Evolutionary conservation across 2,329 filamentous ascomycete genomes (phyloP), one percentile per base, ranked within the genome.

Genomic region (Sclerotinia spermophila): DNA sequence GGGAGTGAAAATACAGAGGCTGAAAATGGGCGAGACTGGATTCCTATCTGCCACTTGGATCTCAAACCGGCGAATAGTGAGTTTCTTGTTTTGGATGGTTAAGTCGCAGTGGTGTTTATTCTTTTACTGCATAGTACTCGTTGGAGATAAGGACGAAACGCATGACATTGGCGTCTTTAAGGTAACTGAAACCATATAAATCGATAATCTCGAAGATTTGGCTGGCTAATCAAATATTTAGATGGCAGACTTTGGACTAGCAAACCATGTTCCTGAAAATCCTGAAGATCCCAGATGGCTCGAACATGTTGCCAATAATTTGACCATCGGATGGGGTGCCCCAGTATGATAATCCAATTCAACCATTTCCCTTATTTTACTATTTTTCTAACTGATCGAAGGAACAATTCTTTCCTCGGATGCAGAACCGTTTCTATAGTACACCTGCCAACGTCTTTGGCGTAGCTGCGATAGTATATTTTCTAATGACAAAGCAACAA

Each of bases 401-500:
- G 61, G 61, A 64, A 38, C 44, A 51, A 51, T 51, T 51, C 5
- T 64, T 51, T 27, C 44, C 61, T n/a, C 61, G 48, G 17, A 64
- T 51, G 61, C 6, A 33, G 61, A 38, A 64, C 19, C 61, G 61
- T n/a, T 64, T 45, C n/a, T 64, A 51, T 19, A 64, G 30, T 11
- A 64, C 61, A 35, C 30, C 61, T 15, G 61, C 61, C 44, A 64
- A 64, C 27, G 30, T 64, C 45, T 64, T 64, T 35, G 30, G 61
- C 11, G 30, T 64, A 27, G 61, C 61, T n/a, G 61, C 61, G 38
- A 48, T 64, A 48, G 4, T 64, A 38, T 64, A 64, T 10, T 38
- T 38, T 24, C 30, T 64, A 24, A 64, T 64, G 44, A 64, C 44
- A 17, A 64, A 64, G 24, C 30, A 64, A 44, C 44, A 21, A n/a